Evolutionary conservation across 176 grass and related monocot species (phyloP).

Genomic region (Metroxylon sagu): DNA sequence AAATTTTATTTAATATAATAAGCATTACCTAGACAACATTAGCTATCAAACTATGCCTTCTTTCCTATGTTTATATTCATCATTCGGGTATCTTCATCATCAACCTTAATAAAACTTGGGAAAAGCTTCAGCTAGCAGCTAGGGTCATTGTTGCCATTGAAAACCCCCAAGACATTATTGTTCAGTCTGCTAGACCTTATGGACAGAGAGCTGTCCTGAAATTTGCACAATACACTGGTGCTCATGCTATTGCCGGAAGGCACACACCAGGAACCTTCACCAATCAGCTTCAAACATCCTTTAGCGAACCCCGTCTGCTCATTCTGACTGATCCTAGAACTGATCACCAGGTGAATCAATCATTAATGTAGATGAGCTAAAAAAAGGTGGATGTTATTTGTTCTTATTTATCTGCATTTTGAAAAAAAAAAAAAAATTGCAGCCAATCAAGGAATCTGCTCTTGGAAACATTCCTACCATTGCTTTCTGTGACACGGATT

Average conservation of each 20-base stretch:
- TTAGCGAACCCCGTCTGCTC: conserved; percentile 8
- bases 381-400: too few species aligned
- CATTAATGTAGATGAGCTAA: too few species aligned
- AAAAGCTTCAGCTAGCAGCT: neutral
- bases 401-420: neutral
- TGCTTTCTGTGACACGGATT: conserved; percentile 9
- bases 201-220: conserved; percentile 13
- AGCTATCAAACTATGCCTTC: too few species aligned
- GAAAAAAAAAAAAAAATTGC: neutral
- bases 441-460: conserved; percentile 15
- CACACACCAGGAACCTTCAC: conserved; percentile 9
- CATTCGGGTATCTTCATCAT: conserved; percentile 5
- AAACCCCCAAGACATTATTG: conserved; percentile 13
- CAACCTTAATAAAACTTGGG: conserved; percentile 7
- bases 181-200: conserved; percentile 6
- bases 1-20: too few species aligned
- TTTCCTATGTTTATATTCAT: neutral
- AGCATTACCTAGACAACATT: too few species aligned
- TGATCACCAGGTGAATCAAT: neutral
- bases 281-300: conserved; percentile 12
- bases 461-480: conserved; percentile 5
- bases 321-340: conserved; percentile 7
- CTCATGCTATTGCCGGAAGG: conserved; percentile 8
- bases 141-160: conserved; percentile 13
- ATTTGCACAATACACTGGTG: conserved; percentile 10